Percentiles rank a stretch among this genome's conserved stretches.
Evolutionary conservation across 2,329 filamentous ascomycete genomes (phyloP).

Genomic region (Massarina eburnea): DNA sequence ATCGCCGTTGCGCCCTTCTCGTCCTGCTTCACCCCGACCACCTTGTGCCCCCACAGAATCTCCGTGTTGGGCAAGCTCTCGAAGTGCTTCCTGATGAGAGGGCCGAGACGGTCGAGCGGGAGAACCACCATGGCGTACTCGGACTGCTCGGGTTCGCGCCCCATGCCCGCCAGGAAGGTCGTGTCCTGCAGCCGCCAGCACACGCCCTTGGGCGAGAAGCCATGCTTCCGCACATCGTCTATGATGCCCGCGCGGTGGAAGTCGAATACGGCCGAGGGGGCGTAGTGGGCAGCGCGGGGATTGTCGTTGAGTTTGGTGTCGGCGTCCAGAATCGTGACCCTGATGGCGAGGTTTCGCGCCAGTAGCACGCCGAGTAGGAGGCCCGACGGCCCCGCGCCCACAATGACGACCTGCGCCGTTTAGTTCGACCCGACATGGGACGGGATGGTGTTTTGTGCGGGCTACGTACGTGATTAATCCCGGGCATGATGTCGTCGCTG

Average conservation of each 20-base stretch:
- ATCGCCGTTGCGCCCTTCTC: constrained; percentile 30
- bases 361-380: constrained; percentile 51
- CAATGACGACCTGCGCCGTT: constrained; percentile 29
- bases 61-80: constrained; percentile 27
- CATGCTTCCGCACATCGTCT: constrained; percentile 49
- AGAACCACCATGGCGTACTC: constrained; percentile 34
- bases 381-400: constrained; percentile 37
- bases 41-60: constrained; percentile 35
- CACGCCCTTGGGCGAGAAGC: constrained; percentile 47
- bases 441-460: no score
- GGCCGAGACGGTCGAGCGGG: constrained; percentile 33
- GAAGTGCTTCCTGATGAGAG: constrained; percentile 31
- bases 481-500: constrained; percentile 23
- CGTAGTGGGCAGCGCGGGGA: constrained; percentile 65
- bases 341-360: constrained; percentile 52
- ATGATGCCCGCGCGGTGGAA: constrained; percentile 62
- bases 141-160: constrained; percentile 29
- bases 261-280: constrained; percentile 59
- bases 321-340: constrained; percentile 59
- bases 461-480: constrained; percentile 31
- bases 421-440: constrained; percentile 1
- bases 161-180: constrained; percentile 35
- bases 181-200: constrained; percentile 48
- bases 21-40: constrained; percentile 34
- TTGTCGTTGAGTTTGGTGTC: constrained; percentile 58